Conservation (phyloP, 768 basidiomycete species). For the Leccinum broughii region DNA sequence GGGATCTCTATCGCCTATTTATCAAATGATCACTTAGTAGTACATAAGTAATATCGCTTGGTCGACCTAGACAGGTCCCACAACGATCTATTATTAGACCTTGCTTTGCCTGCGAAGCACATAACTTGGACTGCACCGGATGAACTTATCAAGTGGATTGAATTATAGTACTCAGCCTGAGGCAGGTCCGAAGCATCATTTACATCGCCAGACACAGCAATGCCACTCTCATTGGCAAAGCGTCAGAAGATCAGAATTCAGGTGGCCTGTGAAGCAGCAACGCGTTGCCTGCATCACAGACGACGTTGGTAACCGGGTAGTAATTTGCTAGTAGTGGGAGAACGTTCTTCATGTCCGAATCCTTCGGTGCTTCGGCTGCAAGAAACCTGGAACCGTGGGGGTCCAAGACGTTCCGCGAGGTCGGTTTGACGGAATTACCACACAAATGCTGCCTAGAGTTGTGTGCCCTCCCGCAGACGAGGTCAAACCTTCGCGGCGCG, state of each 20-base stretch:
- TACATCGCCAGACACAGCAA: background rate
- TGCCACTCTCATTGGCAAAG: background rate
- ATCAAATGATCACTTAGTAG: background rate
- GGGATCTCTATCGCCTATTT: background rate
- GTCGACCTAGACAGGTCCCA: background rate
- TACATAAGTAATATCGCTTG: background rate
- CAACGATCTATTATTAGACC: background rate
- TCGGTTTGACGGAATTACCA: background rate
- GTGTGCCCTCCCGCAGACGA: background rate
- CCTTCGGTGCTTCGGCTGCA: background rate
- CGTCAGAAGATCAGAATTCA: background rate
- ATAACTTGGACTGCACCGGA: background rate
- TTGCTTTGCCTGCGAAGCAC: background rate
- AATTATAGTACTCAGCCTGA: background rate
- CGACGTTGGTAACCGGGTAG: background rate
- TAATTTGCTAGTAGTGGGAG: no score
- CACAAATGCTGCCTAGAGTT: background rate
- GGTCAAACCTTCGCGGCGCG: background rate
- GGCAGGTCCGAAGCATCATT: background rate
- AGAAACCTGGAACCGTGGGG: background rate
- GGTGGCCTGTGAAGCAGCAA: no score
- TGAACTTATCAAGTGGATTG: background rate
- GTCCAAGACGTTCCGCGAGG: background rate
- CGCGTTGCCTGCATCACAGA: background rate
- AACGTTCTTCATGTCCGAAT: background rate